These are phyloP conservation scores for Phytophthora foliorum DNA, from an alignment of 352 stramenopile species.

Conservation along the genomic window DNA sequence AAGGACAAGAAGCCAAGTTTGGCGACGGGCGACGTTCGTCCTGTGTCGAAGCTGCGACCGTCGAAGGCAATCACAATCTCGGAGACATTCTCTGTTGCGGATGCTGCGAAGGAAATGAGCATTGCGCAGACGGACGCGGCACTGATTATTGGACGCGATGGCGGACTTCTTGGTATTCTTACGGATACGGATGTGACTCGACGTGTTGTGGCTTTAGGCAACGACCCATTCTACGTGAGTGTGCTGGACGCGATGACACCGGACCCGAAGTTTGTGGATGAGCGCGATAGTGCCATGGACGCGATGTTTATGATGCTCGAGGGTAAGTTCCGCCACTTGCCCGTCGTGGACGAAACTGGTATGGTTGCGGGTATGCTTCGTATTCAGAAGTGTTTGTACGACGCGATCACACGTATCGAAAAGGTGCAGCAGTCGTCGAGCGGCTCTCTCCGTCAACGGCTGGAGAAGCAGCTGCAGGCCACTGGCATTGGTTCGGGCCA, in stretches of 20 bases:
- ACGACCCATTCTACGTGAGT: constrained; percentile 88
- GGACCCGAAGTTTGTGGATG: constrained; percentile 90
- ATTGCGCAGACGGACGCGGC: constrained; percentile 93
- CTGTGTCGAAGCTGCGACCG: constrained; percentile 89
- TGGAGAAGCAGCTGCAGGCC: constrained; percentile 82
- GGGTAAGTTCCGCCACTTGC: constrained; percentile 96
- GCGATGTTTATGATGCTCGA: constrained; percentile 94
- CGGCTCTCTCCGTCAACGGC: constrained; percentile 70
- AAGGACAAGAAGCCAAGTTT: constrained; percentile 50
- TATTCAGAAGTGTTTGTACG: constrained; percentile 99
- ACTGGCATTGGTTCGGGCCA: constrained; percentile 73
- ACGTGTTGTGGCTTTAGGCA: constrained; percentile 86
- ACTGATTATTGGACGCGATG: constrained; percentile 92
- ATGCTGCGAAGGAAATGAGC: constrained; percentile 92
- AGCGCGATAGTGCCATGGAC: constrained; percentile 91
- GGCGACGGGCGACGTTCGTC: constrained; percentile 91
- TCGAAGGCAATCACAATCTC: constrained; percentile 93
- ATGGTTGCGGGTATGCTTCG: constrained; percentile 97
- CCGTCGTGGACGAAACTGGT: constrained; percentile 92
- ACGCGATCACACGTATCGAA: constrained; percentile 98
- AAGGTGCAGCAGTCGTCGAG: constrained; percentile 87
- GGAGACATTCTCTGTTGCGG: constrained; percentile 86
- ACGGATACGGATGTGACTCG: constrained; percentile 94
- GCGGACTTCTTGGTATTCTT: constrained; percentile 95
- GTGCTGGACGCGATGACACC: constrained; percentile 89